These are phyloP conservation scores for Trichoderma citrinoviride DNA, from an alignment of 2,329 filamentous ascomycete genomes.

Conservation along the genomic window DNA sequence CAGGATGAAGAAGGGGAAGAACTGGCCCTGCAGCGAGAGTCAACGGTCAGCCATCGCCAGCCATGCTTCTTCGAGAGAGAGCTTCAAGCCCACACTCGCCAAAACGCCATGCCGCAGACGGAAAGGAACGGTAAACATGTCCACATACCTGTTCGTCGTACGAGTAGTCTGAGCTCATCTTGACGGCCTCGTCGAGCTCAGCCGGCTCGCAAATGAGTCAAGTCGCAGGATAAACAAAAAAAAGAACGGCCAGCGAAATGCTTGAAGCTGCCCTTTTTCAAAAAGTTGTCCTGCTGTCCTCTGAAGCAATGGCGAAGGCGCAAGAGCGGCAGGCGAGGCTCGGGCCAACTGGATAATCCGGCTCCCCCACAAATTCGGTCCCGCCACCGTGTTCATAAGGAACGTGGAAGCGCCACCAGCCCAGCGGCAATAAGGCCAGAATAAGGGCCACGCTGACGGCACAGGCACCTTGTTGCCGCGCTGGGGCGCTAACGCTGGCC, in stretches of 20 bases:
- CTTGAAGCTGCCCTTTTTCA: slow-evolving; percentile 6
- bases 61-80: neutral
- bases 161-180: slow-evolving; percentile 92
- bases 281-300: slow-evolving; percentile 12
- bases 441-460: neutral
- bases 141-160: slow-evolving; percentile 84
- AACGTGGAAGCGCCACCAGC: neutral
- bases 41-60: neutral
- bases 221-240: neutral
- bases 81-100: slow-evolving; percentile 8
- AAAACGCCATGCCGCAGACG: neutral
- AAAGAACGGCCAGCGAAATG: slow-evolving; percentile 6
- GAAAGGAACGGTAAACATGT: neutral
- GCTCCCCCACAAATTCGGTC: slow-evolving; percentile 24
- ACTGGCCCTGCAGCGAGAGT: slow-evolving; percentile 67
- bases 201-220: slow-evolving; percentile 29
- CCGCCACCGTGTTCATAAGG: slow-evolving; percentile 39
- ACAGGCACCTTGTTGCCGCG: neutral
- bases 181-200: slow-evolving; percentile 43
- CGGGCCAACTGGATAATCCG: slow-evolving; percentile 38
- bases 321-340: slow-evolving; percentile 16
- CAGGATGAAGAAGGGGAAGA: slow-evolving; percentile 98
- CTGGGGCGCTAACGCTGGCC: slow-evolving; percentile 3
- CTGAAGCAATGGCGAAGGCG: slow-evolving; percentile 18
- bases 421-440: neutral